phyloP scores from a whole-genome alignment of 2,329 filamentous ascomycete genomes.

The Fusarium chlamydosporum region DNA sequence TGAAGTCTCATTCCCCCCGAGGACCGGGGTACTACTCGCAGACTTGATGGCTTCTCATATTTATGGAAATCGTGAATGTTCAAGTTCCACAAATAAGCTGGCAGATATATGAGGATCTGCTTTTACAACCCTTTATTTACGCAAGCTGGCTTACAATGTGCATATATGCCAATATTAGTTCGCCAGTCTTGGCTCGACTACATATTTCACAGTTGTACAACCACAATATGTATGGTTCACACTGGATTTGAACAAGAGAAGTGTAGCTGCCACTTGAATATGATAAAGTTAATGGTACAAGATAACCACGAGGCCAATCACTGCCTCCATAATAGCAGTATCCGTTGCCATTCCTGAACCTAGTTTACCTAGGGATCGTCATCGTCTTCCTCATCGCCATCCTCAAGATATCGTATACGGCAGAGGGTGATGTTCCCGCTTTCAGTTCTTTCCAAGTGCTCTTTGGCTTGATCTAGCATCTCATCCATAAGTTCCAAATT shows the following conservation, averaged over 20 bases:
- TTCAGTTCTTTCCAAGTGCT: not conserved
- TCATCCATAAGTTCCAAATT: not conserved
- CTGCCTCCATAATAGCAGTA: too few relatives aligned
- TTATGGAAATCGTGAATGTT: not conserved
- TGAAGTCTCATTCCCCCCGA: not conserved
- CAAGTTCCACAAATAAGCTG: not conserved
- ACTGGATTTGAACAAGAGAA: too few relatives aligned
- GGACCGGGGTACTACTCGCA: too few relatives aligned
- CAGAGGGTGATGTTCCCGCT: not conserved
- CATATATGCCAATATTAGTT: too few relatives aligned
- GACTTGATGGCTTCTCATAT: too few relatives aligned
- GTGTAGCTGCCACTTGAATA: too few relatives aligned
- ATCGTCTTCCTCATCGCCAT: conserved; percentile 4
- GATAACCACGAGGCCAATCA: too few relatives aligned
- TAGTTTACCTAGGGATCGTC: not conserved
- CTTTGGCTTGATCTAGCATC: not conserved
- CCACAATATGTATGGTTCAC: too few relatives aligned
- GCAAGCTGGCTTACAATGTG: too few relatives aligned
- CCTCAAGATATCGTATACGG: not conserved
- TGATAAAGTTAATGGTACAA: too few relatives aligned
- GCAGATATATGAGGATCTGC: conserved; percentile 2
- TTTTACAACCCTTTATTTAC: not conserved
- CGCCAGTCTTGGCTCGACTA: too few relatives aligned
- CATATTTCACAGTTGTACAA: too few relatives aligned
- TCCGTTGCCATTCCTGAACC: not conserved